phyloP scores from a whole-genome alignment of 139 green algal species.

The Zygnema cylindricum region DNA sequence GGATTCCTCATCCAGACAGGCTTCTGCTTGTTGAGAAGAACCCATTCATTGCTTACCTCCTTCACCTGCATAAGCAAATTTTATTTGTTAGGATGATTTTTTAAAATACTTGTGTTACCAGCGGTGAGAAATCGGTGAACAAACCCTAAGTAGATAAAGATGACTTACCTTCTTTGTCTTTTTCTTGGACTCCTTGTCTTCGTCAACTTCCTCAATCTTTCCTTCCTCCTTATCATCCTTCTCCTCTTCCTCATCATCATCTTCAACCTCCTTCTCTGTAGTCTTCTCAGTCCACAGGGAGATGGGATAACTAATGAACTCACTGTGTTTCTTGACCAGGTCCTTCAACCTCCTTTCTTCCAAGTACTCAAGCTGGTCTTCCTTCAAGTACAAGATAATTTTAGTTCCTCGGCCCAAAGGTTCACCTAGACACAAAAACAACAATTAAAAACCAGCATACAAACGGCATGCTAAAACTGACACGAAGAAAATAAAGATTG shows the following conservation, averaged over 20 bases:
- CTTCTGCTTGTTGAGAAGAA: slow-evolving; percentile 99
- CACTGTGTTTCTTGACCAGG: slow-evolving; percentile 99
- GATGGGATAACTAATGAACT: slow-evolving; percentile 99
- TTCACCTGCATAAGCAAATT: slow-evolving; percentile 89
- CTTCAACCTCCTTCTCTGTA: slow-evolving; percentile 92
- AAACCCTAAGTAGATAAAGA: slow-evolving; percentile 22
- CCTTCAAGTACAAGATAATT: slow-evolving; percentile 95
- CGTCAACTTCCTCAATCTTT: slow-evolving; percentile 48
- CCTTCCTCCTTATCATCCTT: slow-evolving; percentile 78
- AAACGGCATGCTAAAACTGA: no score
- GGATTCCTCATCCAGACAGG: slow-evolving; percentile 99
- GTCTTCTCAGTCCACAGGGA: slow-evolving; percentile 96
- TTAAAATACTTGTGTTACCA: no score
- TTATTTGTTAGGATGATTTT: no score
- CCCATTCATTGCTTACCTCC: slow-evolving; percentile 96
- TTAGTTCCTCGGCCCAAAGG: slow-evolving; percentile 92
- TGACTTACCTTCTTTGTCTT: slow-evolving; percentile 73
- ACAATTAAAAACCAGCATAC: slow-evolving; percentile 4
- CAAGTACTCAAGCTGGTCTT: slow-evolving; percentile 87
- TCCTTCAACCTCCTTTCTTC: slow-evolving; percentile 98
- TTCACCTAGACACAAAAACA: slow-evolving; percentile 68
- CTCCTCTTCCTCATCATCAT: slow-evolving; percentile 87
- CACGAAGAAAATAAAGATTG: no score
- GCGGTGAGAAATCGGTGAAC: no score
- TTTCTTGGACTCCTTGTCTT: slow-evolving; percentile 80